Evolutionary conservation across 2,329 filamentous ascomycete species (phyloP).

Genomic region (Plectosphaerella sp.): DNA sequence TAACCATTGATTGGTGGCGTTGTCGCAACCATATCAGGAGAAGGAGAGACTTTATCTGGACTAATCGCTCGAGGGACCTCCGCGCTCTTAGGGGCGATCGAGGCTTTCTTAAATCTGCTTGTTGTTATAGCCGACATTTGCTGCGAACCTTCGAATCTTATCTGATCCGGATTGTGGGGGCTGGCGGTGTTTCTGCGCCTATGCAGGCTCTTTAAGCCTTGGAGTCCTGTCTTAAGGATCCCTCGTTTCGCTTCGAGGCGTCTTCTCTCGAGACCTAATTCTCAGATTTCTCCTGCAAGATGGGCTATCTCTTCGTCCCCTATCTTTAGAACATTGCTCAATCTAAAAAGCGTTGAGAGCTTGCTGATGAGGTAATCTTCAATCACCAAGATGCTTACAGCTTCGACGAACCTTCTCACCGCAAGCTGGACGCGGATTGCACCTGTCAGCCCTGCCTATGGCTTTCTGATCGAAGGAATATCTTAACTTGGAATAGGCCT

Average conservation of each 20-base stretch:
- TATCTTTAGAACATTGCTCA: conserved; percentile 10
- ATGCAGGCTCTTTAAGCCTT: neutral
- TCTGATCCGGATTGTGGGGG: no score
- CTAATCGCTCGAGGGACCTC: no score
- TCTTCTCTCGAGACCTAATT: conserved; percentile 8
- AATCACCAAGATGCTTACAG: conserved; percentile 24
- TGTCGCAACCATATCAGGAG: no score
- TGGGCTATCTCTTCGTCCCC: conserved; percentile 9
- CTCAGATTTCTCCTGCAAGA: conserved; percentile 12
- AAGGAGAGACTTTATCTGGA: no score
- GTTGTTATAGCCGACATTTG: no score
- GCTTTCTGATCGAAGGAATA: neutral
- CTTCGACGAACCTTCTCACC: conserved; percentile 23
- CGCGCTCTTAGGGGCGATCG: no score
- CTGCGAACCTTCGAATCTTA: no score
- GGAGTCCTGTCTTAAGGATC: conserved; percentile 5
- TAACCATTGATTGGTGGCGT: no score
- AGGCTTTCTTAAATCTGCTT: no score
- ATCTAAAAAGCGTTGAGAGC: conserved; percentile 16
- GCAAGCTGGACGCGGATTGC: conserved; percentile 18
- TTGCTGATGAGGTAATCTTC: conserved; percentile 23
- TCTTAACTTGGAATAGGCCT: conserved; percentile 35
- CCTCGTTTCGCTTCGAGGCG: conserved; percentile 10
- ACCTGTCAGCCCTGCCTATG: neutral
- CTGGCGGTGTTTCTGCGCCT: neutral